Evolutionary conservation across 2,329 filamentous ascomycete species (phyloP), one percentile per base, ranked within the genome.

Genomic region (Colletotrichum salicis): DNA sequence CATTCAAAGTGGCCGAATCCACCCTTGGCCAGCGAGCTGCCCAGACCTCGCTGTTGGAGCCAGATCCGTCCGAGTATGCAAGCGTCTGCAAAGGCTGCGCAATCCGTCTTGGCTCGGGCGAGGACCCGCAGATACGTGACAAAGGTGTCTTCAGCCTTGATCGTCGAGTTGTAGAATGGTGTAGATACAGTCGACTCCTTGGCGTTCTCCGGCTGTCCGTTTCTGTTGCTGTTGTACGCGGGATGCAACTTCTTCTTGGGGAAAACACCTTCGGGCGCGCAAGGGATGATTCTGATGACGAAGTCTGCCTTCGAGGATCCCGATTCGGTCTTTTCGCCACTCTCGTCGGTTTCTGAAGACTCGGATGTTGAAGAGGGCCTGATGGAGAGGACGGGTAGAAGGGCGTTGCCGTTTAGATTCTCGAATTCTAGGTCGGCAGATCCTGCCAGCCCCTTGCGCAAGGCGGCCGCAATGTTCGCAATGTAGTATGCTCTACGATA

Each of bases 1-100:
- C 94, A 98, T 80, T 99, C 96, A 75, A 97, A 97, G 75, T 94
- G 91, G 3, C 96, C 96, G 79, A 99, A 98, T 0, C 96, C 96
- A 56, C 96, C 96, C 55, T 87, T 84, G 2, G 89, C 86, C n/a
- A 95, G 82, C 27, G 87, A 84, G 56, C 93, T 89, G 19, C 88
- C 88, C 75, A 98, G 93, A 0, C 95, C 95, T 67, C 96, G 90
- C 82, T 98, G 96, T 75, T 92, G 91, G 52, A 99, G 87, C 96
- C 96, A 99, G 67, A 94, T 89, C 69, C 93, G 91, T 31, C 96
- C 96, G 27, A 99, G 87, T 8, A 97, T 86, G 79, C 94, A 97
- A 10, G 95, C 93, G 80, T 98, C 95, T 70, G 88, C 87, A 80
- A 95, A 98, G 4, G 91, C 89, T 15, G 91, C 83, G 76, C 93